A percentile compares a stretch with the other conserved stretches of the same genome.
Evolutionary conservation across 208 protist genomes (phyloP).

Genomic region (Phytomonas sp.): DNA sequence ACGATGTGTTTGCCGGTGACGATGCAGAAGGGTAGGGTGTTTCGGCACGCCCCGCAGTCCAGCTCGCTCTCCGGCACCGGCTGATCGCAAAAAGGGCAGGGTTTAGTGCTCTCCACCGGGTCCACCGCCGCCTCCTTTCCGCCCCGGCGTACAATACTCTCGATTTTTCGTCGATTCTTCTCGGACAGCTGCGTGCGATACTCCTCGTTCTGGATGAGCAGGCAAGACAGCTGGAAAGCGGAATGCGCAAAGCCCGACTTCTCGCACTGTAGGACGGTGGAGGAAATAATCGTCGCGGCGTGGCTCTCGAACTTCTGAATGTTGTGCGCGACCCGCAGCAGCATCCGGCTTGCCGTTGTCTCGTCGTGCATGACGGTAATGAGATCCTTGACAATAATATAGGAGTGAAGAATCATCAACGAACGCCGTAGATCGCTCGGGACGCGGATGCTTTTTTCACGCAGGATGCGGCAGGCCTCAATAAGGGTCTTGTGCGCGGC

Average conservation of each 20-base stretch:
- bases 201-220: constrained; percentile 93
- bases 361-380: constrained; percentile 88
- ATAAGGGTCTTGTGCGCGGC: constrained; percentile 92
- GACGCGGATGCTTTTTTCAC: constrained; percentile 77
- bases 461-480: constrained; percentile 88
- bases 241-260: constrained; percentile 84
- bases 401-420: constrained; percentile 95
- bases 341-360: constrained; percentile 89
- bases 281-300: constrained; percentile 92
- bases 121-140: constrained; percentile 80
- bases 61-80: constrained; percentile 84
- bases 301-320: constrained; percentile 93
- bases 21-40: constrained; percentile 93
- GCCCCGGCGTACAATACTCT: constrained; percentile 89
- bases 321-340: constrained; percentile 92
- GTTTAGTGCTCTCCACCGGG: constrained; percentile 70
- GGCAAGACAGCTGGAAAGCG: constrained; percentile 94
- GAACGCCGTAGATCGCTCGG: constrained; percentile 85
- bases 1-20: constrained; percentile 90
- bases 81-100: constrained; percentile 92
- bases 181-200: constrained; percentile 89
- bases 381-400: constrained; percentile 94
- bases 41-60: constrained; percentile 92
- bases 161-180: constrained; percentile 94
- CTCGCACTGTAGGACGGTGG: constrained; percentile 93